These are phyloP conservation scores for Malassezia obtusa DNA, from an alignment of 1,284 basidiomycete species.

Conservation along the genomic window DNA sequence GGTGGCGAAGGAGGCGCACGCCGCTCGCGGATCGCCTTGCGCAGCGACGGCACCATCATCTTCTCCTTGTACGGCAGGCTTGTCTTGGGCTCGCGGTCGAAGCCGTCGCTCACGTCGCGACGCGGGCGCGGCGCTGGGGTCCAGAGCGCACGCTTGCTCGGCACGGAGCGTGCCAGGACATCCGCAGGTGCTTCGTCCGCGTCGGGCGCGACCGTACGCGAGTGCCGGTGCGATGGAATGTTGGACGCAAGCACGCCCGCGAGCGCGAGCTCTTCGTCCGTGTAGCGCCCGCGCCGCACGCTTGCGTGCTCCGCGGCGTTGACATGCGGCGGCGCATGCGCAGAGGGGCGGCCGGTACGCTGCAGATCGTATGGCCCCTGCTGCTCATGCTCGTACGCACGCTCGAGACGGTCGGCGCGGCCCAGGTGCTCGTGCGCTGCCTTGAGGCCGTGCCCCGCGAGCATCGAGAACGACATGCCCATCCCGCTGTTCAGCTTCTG, in stretches of 20 bases:
- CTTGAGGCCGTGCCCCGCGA: background rate
- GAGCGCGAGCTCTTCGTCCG: slow-evolving; percentile 22
- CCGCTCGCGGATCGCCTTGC: slow-evolving; percentile 20
- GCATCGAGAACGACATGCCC: slow-evolving; percentile 1
- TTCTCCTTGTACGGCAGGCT: slow-evolving; percentile 43
- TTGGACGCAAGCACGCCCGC: slow-evolving; percentile 37
- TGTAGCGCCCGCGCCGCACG: background rate
- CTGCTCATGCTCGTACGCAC: background rate
- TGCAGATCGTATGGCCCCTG: slow-evolving; percentile 6
- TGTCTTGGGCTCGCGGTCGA: slow-evolving; percentile 46
- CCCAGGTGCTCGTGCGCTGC: background rate
- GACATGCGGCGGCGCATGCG: background rate
- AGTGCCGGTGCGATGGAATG: slow-evolving; percentile 37
- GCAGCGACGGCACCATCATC: slow-evolving; percentile 41
- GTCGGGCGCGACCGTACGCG: background rate
- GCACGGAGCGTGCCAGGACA: slow-evolving; percentile 5
- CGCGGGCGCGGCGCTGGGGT: slow-evolving; percentile 16
- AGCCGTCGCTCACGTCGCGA: slow-evolving; percentile 17
- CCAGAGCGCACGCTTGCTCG: background rate
- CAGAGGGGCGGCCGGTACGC: background rate
- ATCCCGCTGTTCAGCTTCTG: background rate
- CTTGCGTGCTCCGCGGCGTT: background rate
- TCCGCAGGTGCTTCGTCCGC: background rate
- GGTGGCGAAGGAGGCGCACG: background rate
- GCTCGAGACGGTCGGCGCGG: background rate